Conservation (phyloP, 345 rosid species). For the Clarkia xantiana region DNA sequence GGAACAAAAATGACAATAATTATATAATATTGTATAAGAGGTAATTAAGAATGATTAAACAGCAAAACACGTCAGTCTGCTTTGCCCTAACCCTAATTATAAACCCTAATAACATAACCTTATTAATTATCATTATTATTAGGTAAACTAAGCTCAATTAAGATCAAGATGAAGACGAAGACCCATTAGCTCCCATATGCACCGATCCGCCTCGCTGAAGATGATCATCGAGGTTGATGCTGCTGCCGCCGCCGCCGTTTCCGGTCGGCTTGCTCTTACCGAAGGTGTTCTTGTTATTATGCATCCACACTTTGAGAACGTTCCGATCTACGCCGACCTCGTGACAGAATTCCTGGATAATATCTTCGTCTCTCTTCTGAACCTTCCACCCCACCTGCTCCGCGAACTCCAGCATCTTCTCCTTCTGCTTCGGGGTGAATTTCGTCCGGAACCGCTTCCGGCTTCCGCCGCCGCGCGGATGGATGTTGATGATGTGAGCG, state of each 20-base stretch:
- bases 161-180: slow-evolving; percentile 30
- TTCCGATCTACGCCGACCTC: slow-evolving; percentile 56
- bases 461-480: slow-evolving; percentile 6
- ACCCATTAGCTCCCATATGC: slow-evolving; percentile 26
- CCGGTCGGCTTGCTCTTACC: slow-evolving; percentile 20
- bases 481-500: neutral
- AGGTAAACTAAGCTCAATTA: too few relatives aligned
- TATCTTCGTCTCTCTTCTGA: slow-evolving; percentile 63
- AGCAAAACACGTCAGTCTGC: too few relatives aligned
- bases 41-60: neutral
- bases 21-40: too few relatives aligned
- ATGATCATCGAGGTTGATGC: slow-evolving; percentile 4
- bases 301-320: slow-evolving; percentile 94
- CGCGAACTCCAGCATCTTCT: slow-evolving; percentile 54
- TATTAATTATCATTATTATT: too few relatives aligned
- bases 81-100: too few relatives aligned
- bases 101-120: too few relatives aligned
- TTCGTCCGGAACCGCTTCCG: slow-evolving; percentile 55
- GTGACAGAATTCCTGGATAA: slow-evolving; percentile 41
- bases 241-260: slow-evolving; percentile 2
- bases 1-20: too few relatives aligned
- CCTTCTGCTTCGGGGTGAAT: slow-evolving; percentile 58
- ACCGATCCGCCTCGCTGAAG: slow-evolving; percentile 9
- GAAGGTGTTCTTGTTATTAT: slow-evolving; percentile 69
- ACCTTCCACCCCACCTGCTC: slow-evolving; percentile 80